A percentile compares a stretch with the other conserved stretches of the same genome.
phyloP scores from a whole-genome alignment of 2,329 filamentous ascomycete genomes.

The Penicillium brasilianum region DNA sequence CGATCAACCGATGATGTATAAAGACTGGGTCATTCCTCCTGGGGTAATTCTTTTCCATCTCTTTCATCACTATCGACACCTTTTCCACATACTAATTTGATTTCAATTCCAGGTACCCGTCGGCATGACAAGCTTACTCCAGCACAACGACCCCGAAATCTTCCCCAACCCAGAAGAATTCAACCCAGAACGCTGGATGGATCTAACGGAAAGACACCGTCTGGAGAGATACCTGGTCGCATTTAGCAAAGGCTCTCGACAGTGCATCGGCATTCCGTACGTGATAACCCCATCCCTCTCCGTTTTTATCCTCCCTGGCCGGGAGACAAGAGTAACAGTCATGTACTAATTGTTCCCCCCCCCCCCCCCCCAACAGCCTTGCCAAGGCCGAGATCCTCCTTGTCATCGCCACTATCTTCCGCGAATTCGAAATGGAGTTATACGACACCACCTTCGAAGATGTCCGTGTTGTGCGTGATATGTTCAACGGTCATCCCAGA shows the following conservation, averaged over 20 bases:
- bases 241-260: conserved; percentile 49
- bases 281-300: not conserved
- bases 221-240: conserved; percentile 45
- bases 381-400: conserved; percentile 42
- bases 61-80: not conserved
- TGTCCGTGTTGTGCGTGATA: conserved; percentile 34
- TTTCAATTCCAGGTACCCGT: conserved; percentile 37
- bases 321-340: not conserved
- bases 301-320: no score
- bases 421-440: conserved; percentile 38
- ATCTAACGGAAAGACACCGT: conserved; percentile 36
- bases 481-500: conserved; percentile 26
- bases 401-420: conserved; percentile 35
- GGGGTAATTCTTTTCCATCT: conserved; percentile 29
- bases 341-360: not conserved
- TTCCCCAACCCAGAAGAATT: conserved; percentile 45
- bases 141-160: conserved; percentile 43
- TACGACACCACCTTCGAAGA: conserved; percentile 41
- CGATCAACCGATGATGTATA: conserved; percentile 36
- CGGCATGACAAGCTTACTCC: conserved; percentile 44
- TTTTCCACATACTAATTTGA: conserved; percentile 14
- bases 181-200: conserved; percentile 46
- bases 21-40: conserved; percentile 40
- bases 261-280: conserved; percentile 55
- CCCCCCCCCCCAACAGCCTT: conserved; percentile 34